Percentiles rank a stretch among this genome's conserved stretches.
Evolutionary conservation across 805 yeast genomes (phyloP).

Genomic region (Wickerhamiella vanderwaltii): DNA sequence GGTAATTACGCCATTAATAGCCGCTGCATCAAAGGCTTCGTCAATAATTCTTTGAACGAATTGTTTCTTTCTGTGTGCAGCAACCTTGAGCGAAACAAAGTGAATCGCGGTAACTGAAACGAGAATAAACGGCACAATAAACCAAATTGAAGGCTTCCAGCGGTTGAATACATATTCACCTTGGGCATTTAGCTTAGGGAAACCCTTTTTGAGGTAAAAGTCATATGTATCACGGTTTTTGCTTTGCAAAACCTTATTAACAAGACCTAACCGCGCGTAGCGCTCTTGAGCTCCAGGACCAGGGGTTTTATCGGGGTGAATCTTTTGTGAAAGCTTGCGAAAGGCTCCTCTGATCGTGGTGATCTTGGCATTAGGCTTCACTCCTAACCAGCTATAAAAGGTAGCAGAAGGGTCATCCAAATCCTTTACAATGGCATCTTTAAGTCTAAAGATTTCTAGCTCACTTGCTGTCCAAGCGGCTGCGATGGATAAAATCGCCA

Average conservation of each 20-base stretch:
- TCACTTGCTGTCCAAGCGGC: slow-evolving; percentile 35
- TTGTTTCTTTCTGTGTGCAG: slow-evolving; percentile 43
- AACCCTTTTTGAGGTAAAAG: slow-evolving; percentile 72
- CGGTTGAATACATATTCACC: slow-evolving; percentile 49
- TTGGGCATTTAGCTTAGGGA: slow-evolving; percentile 60
- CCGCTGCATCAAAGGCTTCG: slow-evolving; percentile 26
- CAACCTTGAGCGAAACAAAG: slow-evolving; percentile 41
- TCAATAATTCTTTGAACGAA: slow-evolving; percentile 33
- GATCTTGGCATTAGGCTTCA: slow-evolving; percentile 20
- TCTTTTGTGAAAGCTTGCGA: slow-evolving; percentile 52
- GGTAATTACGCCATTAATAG: slow-evolving; percentile 23
- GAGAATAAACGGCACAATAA: slow-evolving; percentile 34
- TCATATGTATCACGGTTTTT: slow-evolving; percentile 65
- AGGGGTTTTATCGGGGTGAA: slow-evolving; percentile 79
- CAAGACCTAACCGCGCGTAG: slow-evolving; percentile 65
- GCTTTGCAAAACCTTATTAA: slow-evolving; percentile 55
- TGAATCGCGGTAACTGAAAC: slow-evolving; percentile 46
- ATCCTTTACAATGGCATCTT: slow-evolving; percentile 49
- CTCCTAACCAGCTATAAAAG: slow-evolving; percentile 51
- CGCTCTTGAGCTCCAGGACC: slow-evolving; percentile 45
- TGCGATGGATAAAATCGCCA: slow-evolving; percentile 1
- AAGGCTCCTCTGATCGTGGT: slow-evolving; percentile 33
- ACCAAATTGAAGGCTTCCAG: slow-evolving; percentile 50
- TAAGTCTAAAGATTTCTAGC: slow-evolving; percentile 65
- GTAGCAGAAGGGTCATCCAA: slow-evolving; percentile 44